Evolutionary conservation across 345 rosid genomes (phyloP), one percentile per base, ranked within the genome.

Genomic region (Eucalyptus paniculata): DNA sequence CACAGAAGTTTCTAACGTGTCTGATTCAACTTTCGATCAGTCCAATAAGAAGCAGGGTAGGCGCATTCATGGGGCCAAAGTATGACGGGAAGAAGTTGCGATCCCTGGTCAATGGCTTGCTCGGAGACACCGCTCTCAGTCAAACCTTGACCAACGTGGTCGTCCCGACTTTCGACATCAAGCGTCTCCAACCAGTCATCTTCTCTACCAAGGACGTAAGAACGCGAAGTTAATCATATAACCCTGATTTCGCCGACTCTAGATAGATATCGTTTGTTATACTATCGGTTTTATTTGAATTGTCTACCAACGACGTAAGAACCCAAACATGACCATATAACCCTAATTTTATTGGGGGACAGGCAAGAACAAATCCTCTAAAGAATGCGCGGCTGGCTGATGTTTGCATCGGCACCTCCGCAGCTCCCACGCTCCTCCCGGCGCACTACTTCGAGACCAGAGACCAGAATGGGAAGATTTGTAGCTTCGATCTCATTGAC

Each of bases 381-480:
- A 90, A 90, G 87, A 88, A 90, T 90, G 92, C 91, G 12, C 82
- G 90, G 56, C 85, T 89, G n/a, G 87, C 91, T 12, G 93, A 91
- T 51, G 51, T 91, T 4, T 91, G 93, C 60, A 28, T 91, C 11
- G 50, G 89, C 24, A 92, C 92, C 49, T 91, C 93, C 26, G 90
- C 93, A 9, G 93, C 92, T 37, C 92, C 91, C 17, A 88, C 90
- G 4, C 90, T 13, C 89, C 21, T 91, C 17, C 91, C 93, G 30
- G 86, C 92, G 6, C 89, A 90, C 88, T 23, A 47, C 49, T 92
- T 92, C 62, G 49, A 86, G 34, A 90, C 77, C 40, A 67, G 86
- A 65, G 88, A 92, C 58, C 16, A 44, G 19, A 49, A 40, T 2
- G 77, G 87, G 15, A 50, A 45, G 17, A 86, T 60, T 24, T 47